These are phyloP conservation scores for Mycena rosella DNA, from an alignment of 768 basidiomycete genomes.

Conservation along the genomic window DNA sequence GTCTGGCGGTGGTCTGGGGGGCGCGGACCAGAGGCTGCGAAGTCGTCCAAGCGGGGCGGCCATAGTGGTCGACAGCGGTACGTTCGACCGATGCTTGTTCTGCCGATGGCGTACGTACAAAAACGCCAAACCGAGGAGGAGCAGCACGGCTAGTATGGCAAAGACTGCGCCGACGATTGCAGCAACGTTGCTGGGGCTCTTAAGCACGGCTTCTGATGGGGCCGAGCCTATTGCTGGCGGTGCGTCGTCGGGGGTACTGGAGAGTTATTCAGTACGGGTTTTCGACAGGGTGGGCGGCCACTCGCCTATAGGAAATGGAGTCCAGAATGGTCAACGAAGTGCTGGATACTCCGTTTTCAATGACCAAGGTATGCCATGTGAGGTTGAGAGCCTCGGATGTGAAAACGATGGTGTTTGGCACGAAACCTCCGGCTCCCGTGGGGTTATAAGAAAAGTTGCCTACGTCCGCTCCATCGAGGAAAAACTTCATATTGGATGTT, in stretches of 20 bases:
- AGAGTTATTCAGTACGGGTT: background rate
- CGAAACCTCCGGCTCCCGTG: constrained; percentile 13
- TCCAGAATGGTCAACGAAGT: constrained; percentile 33
- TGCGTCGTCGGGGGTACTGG: background rate
- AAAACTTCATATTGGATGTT: constrained; percentile 19
- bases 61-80: constrained; percentile 13
- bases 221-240: background rate
- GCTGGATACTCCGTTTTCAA: constrained; percentile 9
- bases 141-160: constrained; percentile 41
- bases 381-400: background rate
- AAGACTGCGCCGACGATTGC: constrained; percentile 48
- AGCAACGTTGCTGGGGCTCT: constrained; percentile 12
- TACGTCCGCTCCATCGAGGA: constrained; percentile 13
- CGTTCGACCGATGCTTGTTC: constrained; percentile 38
- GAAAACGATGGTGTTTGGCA: constrained; percentile 28
- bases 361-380: constrained; percentile 23
- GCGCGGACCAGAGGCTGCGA: constrained; percentile 15
- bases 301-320: constrained; percentile 34
- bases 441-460: constrained; percentile 7
- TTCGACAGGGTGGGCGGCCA: background rate
- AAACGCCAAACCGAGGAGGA: constrained; percentile 40
- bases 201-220: background rate
- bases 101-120: constrained; percentile 35
- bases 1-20: constrained; percentile 28
- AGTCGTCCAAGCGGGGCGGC: constrained; percentile 16